phyloP scores from a whole-genome alignment of 257 asterid genomes.

The Leptodermis oblonga region DNA sequence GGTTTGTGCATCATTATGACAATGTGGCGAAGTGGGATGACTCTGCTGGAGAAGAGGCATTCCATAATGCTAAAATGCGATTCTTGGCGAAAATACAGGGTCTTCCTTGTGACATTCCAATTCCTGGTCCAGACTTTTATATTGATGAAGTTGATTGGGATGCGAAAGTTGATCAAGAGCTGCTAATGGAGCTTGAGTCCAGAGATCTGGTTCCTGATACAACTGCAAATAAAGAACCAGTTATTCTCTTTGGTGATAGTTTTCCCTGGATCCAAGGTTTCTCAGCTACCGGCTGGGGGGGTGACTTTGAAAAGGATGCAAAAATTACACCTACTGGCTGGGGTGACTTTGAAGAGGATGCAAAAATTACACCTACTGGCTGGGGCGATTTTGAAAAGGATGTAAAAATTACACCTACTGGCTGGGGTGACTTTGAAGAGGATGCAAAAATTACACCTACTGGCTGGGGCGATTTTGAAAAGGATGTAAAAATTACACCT shows the following conservation, averaged over 20 bases:
- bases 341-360: conserved; percentile 54
- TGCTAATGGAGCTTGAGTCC: conserved; percentile 37
- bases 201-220: conserved; percentile 14
- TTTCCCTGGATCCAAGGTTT: conserved; percentile 34
- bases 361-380: not conserved
- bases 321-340: not conserved
- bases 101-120: conserved; percentile 35
- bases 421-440: conserved; percentile 54
- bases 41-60: conserved; percentile 74
- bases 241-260: conserved; percentile 56
- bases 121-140: conserved; percentile 60
- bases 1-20: conserved; percentile 43
- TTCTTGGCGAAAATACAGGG: conserved; percentile 60
- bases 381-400: conserved; percentile 45
- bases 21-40: conserved; percentile 63
- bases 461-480: no score
- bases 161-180: conserved; percentile 25
- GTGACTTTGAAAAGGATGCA: conserved; percentile 21
- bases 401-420: no score
- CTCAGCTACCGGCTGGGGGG: conserved; percentile 71
- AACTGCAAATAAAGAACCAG: conserved; percentile 39
- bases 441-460: no score
- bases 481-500: no score
- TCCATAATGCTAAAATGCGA: conserved; percentile 55
- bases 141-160: conserved; percentile 69